Evolutionary conservation across 768 basidiomycete genomes (phyloP), one percentile per base, ranked within the genome.

Genomic region (Inosperma sp.): DNA sequence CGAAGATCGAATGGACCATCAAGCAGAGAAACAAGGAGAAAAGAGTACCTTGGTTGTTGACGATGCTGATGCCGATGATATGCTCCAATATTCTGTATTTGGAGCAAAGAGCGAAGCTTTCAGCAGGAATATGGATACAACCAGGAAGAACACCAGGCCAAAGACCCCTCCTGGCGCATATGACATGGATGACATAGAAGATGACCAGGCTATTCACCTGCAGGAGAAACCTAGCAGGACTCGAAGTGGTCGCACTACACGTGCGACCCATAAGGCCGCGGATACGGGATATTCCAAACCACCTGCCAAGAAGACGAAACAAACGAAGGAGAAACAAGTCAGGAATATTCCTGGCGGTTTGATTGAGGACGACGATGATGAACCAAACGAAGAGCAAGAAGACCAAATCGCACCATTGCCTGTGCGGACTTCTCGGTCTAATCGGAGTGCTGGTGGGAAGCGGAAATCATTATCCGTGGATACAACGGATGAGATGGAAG

Each of bases 161-260:
- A 16, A 47, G 4, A n/a, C 14, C 13, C 31, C 8, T 3, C 16
- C 14, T 42, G 41, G 34, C 35, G 17, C 33, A 10, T 36, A 12
- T 0, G 76, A 76, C 27, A 80, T 80, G 55, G 62, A 64, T 2
- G 73, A 73, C 2, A 75, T 74, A 8, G 76, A 76, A 17, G 63
- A 72, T 3, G 66, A 59, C 10, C 58, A 52, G 14, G 61, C 65
- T 13, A 59, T 62, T 23, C 5, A 59, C n/a, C 49, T 54, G 39
- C 53, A 42, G 8, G 48, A 46, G 41, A 49, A 50, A 12, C 39
- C 45, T 22, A 33, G 36, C 8, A 58, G 54, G 22, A 59, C 58
- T 7, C 48, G 54, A 31, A 37, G 39, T 40, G 36, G 35, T 33
- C 31, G 29, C 39, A 23, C 52, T 21, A 29, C 53, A 9, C 53